Base-by-base conservation (phyloP, 108 stramenopile species). In the Epithemia pelagica region DNA sequence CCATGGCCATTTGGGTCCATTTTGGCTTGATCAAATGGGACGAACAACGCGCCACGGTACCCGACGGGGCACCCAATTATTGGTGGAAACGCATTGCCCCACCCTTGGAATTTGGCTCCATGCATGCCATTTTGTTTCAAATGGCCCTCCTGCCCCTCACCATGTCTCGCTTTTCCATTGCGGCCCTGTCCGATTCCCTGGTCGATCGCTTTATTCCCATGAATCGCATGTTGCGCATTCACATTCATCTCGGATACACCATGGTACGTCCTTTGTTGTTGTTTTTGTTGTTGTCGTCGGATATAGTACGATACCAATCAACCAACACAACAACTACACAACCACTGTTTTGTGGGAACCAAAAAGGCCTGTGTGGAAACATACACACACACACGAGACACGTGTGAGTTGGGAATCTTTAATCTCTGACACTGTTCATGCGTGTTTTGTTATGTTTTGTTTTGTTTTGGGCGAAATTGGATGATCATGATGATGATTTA, bases 81-180 rank as follows among this genome's bases (percentile, higher is more conserved):
- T 78, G 74, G 74, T 62, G 64, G 66, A 77, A 78, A 33, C 58
- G 65, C 29, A 31, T 77, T 5, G 74, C 62, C 30, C 80, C 80
- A 1, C 29, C 80, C 1, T 31, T 81, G n/a, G 80, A 81, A 52
- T 81, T 78, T 72, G 80, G 80, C 28, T 52, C 72, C 32, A 75
- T 75, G 74, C 80, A 81, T 78, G 80, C 77, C 3, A 76, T 81
- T 72, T 62, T 81, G 18, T 81, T 78, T 30, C 80, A 81, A 65
- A 74, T 81, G 76, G 66, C 77, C 30, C 59, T 81, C 54, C 57
- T 81, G 26, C 80, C 80, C 20, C 61, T 81, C 22, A 81, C 80
- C 8, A 75, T 81, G 76, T 66, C 61, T 31, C 55, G 74, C 54
- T 69, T n/a, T 26, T 65, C 74, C 64, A 81, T 81, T 55, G 46